A percentile compares a stretch with the other conserved stretches of the same genome.
These are phyloP conservation scores for Entamoeba invadens DNA, from an alignment of 208 protist genomes.

Conservation along the genomic window DNA sequence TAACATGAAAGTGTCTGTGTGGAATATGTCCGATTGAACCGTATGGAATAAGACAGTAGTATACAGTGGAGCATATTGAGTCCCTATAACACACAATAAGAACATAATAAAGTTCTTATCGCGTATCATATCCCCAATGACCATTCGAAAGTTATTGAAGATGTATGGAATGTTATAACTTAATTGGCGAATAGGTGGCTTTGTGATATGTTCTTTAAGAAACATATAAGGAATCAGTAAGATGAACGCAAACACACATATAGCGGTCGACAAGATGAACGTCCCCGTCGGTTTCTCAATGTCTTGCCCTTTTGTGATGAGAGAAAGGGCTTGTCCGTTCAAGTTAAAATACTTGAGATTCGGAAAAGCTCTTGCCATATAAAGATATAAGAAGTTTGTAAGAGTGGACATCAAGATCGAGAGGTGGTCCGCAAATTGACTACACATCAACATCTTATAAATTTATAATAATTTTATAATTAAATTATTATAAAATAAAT, in stretches of 20 bases:
- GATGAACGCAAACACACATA: neutral
- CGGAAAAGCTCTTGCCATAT: neutral
- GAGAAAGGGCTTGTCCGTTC: neutral
- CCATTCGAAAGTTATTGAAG: neutral
- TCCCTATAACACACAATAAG: neutral
- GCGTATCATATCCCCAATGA: neutral
- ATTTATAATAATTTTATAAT: too few species aligned
- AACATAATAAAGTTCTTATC: neutral
- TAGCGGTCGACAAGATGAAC: neutral
- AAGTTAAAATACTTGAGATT: neutral
- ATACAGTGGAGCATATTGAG: neutral
- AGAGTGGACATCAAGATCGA: neutral
- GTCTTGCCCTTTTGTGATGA: neutral
- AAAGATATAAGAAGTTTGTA: neutral
- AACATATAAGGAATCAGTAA: neutral
- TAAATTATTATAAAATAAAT: too few species aligned
- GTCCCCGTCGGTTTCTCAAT: neutral
- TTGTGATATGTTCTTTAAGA: neutral
- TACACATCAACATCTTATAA: too few species aligned
- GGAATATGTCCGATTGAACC: neutral
- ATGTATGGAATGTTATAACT: neutral
- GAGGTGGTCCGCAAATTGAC: neutral
- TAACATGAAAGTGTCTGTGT: neutral
- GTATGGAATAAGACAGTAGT: neutral
- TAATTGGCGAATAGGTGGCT: neutral